These are phyloP conservation scores for Vaccinium myrtillus DNA, from an alignment of 148 eudicot species.

Conservation along the genomic window DNA sequence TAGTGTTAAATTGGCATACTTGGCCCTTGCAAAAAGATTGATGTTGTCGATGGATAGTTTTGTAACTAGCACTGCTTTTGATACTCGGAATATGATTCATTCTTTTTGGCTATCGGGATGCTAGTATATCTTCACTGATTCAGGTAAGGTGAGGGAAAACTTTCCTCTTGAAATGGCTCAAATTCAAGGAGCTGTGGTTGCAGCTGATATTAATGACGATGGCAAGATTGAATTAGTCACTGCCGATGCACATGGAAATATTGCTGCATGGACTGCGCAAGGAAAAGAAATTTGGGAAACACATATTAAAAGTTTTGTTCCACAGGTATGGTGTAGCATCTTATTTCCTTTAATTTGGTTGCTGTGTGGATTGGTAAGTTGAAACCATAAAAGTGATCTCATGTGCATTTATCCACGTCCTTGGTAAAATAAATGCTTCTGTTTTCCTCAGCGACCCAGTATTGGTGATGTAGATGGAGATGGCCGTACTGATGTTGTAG, in stretches of 20 bases:
- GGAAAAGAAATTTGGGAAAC: conserved; percentile 95
- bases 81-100: not conserved
- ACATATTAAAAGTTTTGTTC: conserved; percentile 84
- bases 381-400: not conserved
- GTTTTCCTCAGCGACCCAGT: conserved; percentile 58
- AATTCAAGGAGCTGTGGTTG: conserved; percentile 86
- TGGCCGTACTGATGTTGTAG: conserved; percentile 89
- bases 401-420: not conserved
- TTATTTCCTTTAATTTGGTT: conserved; percentile 5
- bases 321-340: conserved; percentile 58
- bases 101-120: not conserved
- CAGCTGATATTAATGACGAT: conserved; percentile 96
- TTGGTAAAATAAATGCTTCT: not conserved
- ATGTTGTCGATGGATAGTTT: not conserved
- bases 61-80: not conserved
- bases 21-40: not conserved
- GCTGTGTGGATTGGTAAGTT: not conserved
- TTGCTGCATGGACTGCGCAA: conserved; percentile 97
- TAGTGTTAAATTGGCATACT: not conserved
- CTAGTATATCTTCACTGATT: conserved; percentile 18
- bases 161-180: conserved; percentile 99
- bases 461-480: conserved; percentile 98
- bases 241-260: conserved; percentile 90
- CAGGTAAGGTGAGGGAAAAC: conserved; percentile 86
- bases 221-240: conserved; percentile 94